A percentile compares a stretch with the other conserved stretches of the same genome.
Conservation (phyloP, 495 filamentous ascomycete species). For the Penicillium silybi region DNA sequence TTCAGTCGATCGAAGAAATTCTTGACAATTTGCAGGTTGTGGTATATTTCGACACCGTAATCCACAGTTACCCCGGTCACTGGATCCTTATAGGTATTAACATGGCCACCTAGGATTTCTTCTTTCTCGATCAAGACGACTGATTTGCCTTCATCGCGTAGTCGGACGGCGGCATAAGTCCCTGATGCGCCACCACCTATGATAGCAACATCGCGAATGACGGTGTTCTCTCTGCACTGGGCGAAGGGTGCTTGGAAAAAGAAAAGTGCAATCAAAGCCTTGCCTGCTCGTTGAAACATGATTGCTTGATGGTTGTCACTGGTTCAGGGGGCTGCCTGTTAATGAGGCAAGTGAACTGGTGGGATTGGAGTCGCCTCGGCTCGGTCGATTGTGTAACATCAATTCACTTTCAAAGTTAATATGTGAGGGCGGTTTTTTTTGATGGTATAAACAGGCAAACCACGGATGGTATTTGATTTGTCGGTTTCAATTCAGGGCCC, state of each 20-base stretch:
- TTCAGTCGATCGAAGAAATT: constrained; percentile 38
- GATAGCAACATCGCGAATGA: constrained; percentile 41
- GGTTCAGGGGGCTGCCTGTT: not conserved
- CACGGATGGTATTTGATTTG: not conserved
- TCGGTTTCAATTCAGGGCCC: not conserved
- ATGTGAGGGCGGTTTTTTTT: too few relatives aligned
- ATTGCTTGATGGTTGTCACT: not conserved
- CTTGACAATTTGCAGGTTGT: constrained; percentile 33
- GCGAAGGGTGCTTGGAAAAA: not conserved
- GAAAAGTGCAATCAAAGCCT: constrained; percentile 5
- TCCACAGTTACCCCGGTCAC: constrained; percentile 37
- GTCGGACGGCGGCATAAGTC: constrained; percentile 41
- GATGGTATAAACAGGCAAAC: not conserved
- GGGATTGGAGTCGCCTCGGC: not conserved
- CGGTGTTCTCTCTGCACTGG: not conserved
- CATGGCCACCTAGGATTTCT: constrained; percentile 43
- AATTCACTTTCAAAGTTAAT: not conserved
- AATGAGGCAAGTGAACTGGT: not conserved
- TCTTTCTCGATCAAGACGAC: constrained; percentile 45
- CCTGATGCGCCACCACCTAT: constrained; percentile 50
- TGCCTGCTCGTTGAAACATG: not conserved
- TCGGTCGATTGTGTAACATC: not conserved
- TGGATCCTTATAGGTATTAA: constrained; percentile 42
- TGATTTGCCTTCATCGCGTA: constrained; percentile 34
- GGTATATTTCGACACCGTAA: constrained; percentile 40